Evolutionary conservation across 164 flowering plant genomes (phyloP).

Genomic region (Stephania cephalantha): DNA sequence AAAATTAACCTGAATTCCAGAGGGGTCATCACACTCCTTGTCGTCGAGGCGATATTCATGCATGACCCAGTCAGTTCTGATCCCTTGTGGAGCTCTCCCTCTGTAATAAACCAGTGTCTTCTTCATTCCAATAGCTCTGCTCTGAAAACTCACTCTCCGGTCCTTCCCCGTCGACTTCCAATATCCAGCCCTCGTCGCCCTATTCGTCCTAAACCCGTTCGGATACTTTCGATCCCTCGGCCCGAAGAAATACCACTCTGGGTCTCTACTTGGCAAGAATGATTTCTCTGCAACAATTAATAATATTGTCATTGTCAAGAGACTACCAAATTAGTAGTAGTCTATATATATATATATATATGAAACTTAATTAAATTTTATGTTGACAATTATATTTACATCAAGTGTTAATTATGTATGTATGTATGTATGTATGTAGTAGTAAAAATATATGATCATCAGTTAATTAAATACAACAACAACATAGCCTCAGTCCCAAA

Average conservation of each 20-base stretch:
- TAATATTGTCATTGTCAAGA: neutral
- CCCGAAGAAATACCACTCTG: constrained; percentile 94
- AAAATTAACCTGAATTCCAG: constrained; percentile 62
- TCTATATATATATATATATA: too few species aligned
- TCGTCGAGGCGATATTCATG: constrained; percentile 86
- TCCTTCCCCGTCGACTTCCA: constrained; percentile 96
- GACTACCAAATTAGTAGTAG: neutral
- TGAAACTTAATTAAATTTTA: too few species aligned
- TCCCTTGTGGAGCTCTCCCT: constrained; percentile 79
- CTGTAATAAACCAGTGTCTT: constrained; percentile 72
- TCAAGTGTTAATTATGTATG: too few species aligned
- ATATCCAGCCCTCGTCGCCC: constrained; percentile 85
- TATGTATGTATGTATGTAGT: neutral
- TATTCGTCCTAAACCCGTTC: constrained; percentile 77
- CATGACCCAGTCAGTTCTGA: constrained; percentile 88
- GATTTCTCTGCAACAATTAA: constrained; percentile 51
- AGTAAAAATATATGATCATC: too few species aligned
- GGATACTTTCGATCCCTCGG: constrained; percentile 86
- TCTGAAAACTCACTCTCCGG: constrained; percentile 56
- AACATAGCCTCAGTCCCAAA: too few species aligned
- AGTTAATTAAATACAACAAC: too few species aligned
- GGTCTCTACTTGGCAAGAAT: constrained; percentile 80
- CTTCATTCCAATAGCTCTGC: constrained; percentile 75
- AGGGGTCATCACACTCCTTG: constrained; percentile 62
- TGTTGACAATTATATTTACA: neutral